A percentile compares a stretch with the other conserved stretches of the same genome.
Conservation (phyloP, 306 rosid species). For the Inga oerstediana region DNA sequence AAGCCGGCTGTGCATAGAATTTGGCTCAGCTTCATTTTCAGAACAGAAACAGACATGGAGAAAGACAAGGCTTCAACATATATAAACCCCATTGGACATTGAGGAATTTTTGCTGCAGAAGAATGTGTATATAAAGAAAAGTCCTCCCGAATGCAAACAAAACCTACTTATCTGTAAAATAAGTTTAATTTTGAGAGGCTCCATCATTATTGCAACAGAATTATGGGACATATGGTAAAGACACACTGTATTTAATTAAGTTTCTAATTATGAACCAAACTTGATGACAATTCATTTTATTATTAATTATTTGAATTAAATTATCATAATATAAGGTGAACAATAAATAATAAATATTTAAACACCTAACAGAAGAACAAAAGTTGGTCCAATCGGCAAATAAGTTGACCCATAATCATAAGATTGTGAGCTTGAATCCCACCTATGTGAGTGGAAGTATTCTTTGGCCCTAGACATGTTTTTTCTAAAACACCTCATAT, state of each 20-base stretch:
- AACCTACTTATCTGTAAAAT: neutral
- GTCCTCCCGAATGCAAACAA: neutral
- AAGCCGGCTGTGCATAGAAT: conserved; percentile 47
- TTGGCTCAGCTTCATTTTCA: conserved; percentile 29
- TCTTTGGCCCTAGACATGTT: too few relatives aligned
- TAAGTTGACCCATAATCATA: too few relatives aligned
- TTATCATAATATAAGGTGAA: neutral
- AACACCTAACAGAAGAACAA: neutral
- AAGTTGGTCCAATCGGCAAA: too few relatives aligned
- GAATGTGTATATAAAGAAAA: neutral
- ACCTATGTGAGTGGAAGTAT: too few relatives aligned
- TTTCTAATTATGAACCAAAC: neutral
- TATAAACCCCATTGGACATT: neutral
- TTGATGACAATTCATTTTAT: neutral
- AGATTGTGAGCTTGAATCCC: too few relatives aligned
- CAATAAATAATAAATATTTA: neutral
- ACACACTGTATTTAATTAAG: neutral
- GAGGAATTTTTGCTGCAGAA: neutral
- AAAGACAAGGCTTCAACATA: conserved; percentile 31
- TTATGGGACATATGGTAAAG: neutral
- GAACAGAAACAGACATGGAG: neutral
- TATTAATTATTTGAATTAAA: neutral
- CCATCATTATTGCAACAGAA: neutral
- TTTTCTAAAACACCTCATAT: too few relatives aligned
- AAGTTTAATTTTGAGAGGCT: too few relatives aligned